phyloP scores from a whole-genome alignment of 2,329 filamentous ascomycete genomes.

The Paecilomyces dactylethromorphus region DNA sequence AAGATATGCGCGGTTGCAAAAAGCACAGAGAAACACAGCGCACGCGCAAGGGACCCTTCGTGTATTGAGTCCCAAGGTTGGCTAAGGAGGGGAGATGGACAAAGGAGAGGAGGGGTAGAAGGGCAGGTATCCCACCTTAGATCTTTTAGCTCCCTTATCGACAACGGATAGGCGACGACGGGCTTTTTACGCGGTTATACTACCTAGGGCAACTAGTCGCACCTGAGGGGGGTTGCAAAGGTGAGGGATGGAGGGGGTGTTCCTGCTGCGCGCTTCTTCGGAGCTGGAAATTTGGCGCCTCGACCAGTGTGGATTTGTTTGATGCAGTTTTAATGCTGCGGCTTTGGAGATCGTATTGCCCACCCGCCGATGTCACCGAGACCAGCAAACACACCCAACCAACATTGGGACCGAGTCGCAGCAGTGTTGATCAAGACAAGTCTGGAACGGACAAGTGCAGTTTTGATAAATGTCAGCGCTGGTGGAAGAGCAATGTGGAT shows the following conservation, averaged over 20 bases:
- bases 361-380: background rate
- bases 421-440: background rate
- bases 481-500: background rate
- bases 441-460: background rate
- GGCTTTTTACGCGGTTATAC: background rate
- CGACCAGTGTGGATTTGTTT: background rate
- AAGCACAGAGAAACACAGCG: background rate
- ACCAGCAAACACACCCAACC: background rate
- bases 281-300: background rate
- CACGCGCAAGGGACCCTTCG: background rate
- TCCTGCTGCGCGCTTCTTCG: background rate
- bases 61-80: background rate
- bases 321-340: background rate
- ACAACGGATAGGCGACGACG: background rate
- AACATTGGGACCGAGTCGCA: background rate
- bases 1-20: background rate
- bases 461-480: background rate
- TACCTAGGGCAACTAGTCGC: background rate
- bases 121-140: background rate
- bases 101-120: constrained; percentile 1
- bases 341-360: background rate
- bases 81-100: background rate
- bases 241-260: background rate
- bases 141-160: background rate
- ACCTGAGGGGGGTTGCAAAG: background rate